phyloP scores from a whole-genome alignment of 495 filamentous ascomycete species.

The Tuber microsphaerosporum region DNA sequence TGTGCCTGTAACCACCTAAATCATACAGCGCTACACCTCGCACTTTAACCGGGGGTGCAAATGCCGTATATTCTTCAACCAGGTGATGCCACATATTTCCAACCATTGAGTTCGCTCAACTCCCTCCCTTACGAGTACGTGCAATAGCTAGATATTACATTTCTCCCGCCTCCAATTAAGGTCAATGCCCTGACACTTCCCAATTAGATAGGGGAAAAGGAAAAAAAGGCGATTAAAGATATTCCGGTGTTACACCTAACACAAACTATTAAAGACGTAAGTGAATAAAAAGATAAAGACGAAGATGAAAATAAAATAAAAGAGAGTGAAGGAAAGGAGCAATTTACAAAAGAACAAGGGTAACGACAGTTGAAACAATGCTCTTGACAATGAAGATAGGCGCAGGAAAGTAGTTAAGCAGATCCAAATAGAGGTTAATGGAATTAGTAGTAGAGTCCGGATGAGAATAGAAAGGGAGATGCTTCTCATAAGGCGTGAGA shows the following conservation, averaged over 20 bases:
- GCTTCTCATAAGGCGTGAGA: neutral
- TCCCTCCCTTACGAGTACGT: neutral
- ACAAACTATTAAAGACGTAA: neutral
- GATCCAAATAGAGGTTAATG: neutral
- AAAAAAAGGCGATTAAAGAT: neutral
- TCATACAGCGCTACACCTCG: too few relatives aligned
- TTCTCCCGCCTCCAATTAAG: neutral
- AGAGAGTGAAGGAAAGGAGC: neutral
- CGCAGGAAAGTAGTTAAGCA: neutral
- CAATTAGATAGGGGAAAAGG: neutral
- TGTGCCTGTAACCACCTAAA: too few relatives aligned
- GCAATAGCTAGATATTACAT: neutral
- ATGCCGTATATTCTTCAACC: neutral
- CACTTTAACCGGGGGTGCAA: neutral
- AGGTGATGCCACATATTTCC: neutral
- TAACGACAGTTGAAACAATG: neutral
- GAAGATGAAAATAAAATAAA: neutral
- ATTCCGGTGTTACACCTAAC: neutral
- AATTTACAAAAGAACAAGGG: neutral
- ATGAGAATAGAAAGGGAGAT: neutral
- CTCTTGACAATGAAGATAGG: neutral
- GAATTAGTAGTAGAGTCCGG: neutral
- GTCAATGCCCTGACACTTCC: neutral
- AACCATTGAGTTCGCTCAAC: neutral
- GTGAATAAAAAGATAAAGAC: neutral